Evolutionary conservation across 1,139 yeast genomes (phyloP).

Genomic region (Lodderomyces margitis): DNA sequence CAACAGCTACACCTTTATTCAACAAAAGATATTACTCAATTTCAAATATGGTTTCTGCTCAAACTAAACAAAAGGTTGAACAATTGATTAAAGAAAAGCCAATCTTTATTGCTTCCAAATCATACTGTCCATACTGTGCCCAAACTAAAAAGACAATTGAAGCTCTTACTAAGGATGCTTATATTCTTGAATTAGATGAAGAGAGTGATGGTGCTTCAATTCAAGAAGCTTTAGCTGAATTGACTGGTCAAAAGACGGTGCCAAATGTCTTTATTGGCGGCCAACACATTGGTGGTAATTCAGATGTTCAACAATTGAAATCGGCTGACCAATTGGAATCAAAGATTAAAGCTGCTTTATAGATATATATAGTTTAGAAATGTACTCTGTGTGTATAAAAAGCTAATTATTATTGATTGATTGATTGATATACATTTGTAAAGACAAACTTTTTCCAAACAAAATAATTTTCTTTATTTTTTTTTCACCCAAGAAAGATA

Average conservation of each 20-base stretch:
- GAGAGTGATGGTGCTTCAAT: conserved; percentile 46
- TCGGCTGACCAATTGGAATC: conserved; percentile 32
- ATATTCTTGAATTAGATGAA: conserved; percentile 64
- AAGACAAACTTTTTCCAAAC: neutral
- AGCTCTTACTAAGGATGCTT: conserved; percentile 52
- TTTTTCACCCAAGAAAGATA: neutral
- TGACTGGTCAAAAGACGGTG: conserved; percentile 90
- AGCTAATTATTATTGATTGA: neutral
- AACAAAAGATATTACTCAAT: conserved; percentile 7
- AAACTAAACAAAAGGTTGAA: conserved; percentile 57
- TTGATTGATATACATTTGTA: neutral
- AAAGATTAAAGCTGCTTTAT: conserved; percentile 42
- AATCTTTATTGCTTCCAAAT: conserved; percentile 82
- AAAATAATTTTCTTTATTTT: neutral
- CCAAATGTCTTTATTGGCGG: conserved; percentile 91
- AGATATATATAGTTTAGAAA: conserved; percentile 10
- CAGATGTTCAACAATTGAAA: conserved; percentile 69
- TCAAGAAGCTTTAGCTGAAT: conserved; percentile 71
- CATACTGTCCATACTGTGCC: conserved; percentile 70
- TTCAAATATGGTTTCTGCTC: conserved; percentile 42
- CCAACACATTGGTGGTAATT: conserved; percentile 92
- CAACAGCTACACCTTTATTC: conserved; percentile 7
- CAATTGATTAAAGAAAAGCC: conserved; percentile 63
- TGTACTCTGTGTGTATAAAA: neutral
- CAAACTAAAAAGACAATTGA: conserved; percentile 60